These are phyloP conservation scores for Metschnikowia cerradonensis DNA, from an alignment of 805 yeast genomes.

Conservation along the genomic window DNA sequence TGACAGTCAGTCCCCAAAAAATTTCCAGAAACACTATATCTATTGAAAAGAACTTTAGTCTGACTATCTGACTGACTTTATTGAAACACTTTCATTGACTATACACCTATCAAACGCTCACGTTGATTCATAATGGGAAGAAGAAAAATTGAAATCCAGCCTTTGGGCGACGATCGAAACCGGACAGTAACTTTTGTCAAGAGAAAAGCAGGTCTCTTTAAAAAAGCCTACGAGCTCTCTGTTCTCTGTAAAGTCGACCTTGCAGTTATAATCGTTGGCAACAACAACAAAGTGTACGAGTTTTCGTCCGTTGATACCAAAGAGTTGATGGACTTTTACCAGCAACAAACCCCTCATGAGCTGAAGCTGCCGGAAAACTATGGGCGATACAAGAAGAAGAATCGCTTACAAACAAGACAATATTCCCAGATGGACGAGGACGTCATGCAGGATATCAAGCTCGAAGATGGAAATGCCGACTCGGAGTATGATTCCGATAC, in stretches of 20 bases:
- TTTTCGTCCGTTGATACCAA: constrained; percentile 67
- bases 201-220: constrained; percentile 90
- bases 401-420: constrained; percentile 18
- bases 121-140: constrained; percentile 67
- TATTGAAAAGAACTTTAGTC: no score
- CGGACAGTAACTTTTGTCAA: constrained; percentile 84
- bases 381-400: constrained; percentile 51
- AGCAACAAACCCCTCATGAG: constrained; percentile 44
- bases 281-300: constrained; percentile 79
- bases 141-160: constrained; percentile 91
- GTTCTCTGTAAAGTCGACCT: constrained; percentile 90
- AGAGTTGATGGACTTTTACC: constrained; percentile 24
- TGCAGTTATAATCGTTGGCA: constrained; percentile 83
- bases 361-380: constrained; percentile 62
- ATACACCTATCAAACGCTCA: no score
- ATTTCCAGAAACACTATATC: no score
- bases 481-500: constrained; percentile 34
- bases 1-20: no score
- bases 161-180: constrained; percentile 86
- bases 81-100: no score
- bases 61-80: no score
- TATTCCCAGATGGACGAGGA: constrained; percentile 19
- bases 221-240: constrained; percentile 80
- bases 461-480: constrained; percentile 14
- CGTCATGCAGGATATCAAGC: constrained; percentile 18